phyloP scores from a whole-genome alignment of 2,329 filamentous ascomycete species.

The Arachnopeziza araneosa region DNA sequence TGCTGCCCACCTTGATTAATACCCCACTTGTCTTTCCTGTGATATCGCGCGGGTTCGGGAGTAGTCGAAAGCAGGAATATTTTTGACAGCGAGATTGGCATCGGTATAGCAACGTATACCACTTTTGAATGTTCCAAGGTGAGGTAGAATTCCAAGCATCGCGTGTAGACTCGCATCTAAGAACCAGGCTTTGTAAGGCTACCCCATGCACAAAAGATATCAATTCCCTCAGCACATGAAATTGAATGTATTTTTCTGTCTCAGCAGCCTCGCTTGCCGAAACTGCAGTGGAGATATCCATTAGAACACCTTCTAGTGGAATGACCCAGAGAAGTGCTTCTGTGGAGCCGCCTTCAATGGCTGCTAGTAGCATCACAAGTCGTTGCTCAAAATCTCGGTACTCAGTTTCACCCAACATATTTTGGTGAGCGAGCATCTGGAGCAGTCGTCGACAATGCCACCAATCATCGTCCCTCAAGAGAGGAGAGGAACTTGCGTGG shows the following conservation, averaged over 20 bases:
- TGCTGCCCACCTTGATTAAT: not conserved
- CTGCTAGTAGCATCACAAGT: too few relatives aligned
- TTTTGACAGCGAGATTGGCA: not conserved
- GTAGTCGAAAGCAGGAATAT: not conserved
- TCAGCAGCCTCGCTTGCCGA: not conserved
- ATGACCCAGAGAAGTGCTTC: too few relatives aligned
- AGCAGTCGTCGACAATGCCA: too few relatives aligned
- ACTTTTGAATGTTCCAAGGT: not conserved
- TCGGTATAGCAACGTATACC: not conserved
- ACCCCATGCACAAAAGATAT: not conserved
- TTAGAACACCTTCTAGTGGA: too few relatives aligned
- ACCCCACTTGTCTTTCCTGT: not conserved
- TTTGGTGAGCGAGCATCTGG: too few relatives aligned
- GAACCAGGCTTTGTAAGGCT: not conserved
- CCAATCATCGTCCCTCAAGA: too few relatives aligned
- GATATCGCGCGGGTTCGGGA: not conserved
- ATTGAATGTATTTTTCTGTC: not conserved
- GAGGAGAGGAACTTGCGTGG: too few relatives aligned
- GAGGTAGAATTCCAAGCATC: not conserved
- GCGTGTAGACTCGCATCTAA: not conserved
- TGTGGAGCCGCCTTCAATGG: too few relatives aligned
- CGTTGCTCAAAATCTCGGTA: too few relatives aligned
- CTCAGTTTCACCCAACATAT: too few relatives aligned
- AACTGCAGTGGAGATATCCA: too few relatives aligned
- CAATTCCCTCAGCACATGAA: not conserved